A percentile compares a stretch with the other conserved stretches of the same genome.
Evolutionary conservation across 2,329 filamentous ascomycete species (phyloP).

Genomic region (Colletotrichum navitas): DNA sequence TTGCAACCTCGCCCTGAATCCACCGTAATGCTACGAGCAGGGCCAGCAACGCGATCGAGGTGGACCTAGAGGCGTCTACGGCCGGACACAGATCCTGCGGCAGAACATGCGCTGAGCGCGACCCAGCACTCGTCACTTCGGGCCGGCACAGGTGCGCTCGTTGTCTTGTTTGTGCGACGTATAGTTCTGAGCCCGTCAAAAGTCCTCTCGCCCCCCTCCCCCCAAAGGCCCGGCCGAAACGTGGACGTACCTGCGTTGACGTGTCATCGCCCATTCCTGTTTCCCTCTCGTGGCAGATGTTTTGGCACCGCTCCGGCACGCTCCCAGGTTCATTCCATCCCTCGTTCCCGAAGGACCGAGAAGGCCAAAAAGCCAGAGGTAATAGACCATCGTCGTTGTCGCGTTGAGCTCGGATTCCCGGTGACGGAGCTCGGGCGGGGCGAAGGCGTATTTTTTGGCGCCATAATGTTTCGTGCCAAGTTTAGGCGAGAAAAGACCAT

Average conservation of each 20-base stretch:
- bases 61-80: neutral
- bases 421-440: neutral
- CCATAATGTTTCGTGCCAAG: constrained; percentile 17
- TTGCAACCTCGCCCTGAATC: neutral
- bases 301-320: neutral
- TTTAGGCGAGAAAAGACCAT: neutral
- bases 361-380: neutral
- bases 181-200: neutral
- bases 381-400: neutral
- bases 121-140: neutral
- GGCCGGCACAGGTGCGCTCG: neutral
- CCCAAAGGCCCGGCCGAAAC: neutral
- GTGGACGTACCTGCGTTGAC: neutral
- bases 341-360: neutral
- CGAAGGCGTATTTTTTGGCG: neutral
- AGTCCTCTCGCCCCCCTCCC: neutral
- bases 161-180: neutral
- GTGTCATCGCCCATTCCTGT: neutral
- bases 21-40: neutral
- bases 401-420: too few species aligned
- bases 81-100: neutral
- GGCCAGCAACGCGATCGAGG: neutral
- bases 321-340: neutral
- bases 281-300: neutral
- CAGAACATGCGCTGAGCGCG: neutral